These are phyloP conservation scores for Urtica urens DNA, from an alignment of 306 rosid species.

Conservation along the genomic window DNA sequence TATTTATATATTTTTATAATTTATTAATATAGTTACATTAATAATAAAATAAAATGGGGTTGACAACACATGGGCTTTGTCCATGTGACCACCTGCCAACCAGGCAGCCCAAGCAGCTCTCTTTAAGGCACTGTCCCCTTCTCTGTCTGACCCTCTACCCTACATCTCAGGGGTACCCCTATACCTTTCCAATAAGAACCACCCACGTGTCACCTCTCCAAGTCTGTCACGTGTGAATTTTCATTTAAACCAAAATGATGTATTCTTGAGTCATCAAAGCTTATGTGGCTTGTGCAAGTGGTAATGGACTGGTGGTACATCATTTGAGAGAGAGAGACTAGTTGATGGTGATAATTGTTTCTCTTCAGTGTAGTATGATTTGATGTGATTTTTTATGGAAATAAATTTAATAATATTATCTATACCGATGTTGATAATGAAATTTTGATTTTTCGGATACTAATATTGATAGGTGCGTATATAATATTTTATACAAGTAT, in stretches of 20 bases:
- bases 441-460: no score
- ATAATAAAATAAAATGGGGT: slow-evolving; percentile 1
- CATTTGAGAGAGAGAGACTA: not conserved
- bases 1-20: no score
- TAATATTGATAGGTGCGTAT: no score
- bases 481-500: no score
- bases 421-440: no score
- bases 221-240: slow-evolving; percentile 2
- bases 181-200: no score
- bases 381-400: not conserved
- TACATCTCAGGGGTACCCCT: not conserved
- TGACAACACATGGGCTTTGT: slow-evolving; percentile 41
- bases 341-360: slow-evolving; percentile 1
- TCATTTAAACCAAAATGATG: not conserved
- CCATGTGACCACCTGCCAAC: slow-evolving; percentile 57
- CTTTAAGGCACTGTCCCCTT: slow-evolving; percentile 38
- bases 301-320: not conserved
- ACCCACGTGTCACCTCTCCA: not conserved
- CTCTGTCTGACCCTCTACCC: slow-evolving; percentile 15
- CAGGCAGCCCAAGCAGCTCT: slow-evolving; percentile 34
- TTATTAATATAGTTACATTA: no score
- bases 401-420: no score
- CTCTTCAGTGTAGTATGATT: not conserved
- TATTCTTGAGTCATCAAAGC: slow-evolving; percentile 2
- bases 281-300: not conserved